A percentile compares a stretch with the other conserved stretches of the same genome.
Conservation (phyloP, 768 basidiomycete species). For the Amanita molliuscula region DNA sequence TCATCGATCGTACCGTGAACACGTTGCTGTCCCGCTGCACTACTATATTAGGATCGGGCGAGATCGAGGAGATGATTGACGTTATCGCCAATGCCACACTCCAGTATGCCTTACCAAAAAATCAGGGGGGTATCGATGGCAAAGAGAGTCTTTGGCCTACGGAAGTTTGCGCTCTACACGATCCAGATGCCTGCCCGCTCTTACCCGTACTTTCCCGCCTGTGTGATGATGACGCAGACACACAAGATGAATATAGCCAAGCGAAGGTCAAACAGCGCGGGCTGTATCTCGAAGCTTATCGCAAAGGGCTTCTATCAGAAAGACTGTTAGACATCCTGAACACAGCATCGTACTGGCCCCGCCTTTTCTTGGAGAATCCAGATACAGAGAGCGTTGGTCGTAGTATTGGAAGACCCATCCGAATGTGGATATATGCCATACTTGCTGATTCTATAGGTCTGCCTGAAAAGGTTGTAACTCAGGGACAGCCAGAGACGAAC, state of each 20-base stretch:
- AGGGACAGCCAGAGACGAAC: conserved; percentile 7
- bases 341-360: conserved; percentile 61
- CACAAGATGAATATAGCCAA: conserved; percentile 13
- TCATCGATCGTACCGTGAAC: conserved; percentile 60
- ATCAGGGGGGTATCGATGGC: conserved; percentile 29
- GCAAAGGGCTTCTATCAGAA: conserved; percentile 45
- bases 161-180: conserved; percentile 53
- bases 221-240: conserved; percentile 19
- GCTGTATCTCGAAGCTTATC: conserved; percentile 54
- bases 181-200: conserved; percentile 43
- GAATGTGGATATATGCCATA: conserved; percentile 57
- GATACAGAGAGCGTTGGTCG: conserved; percentile 58
- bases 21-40: conserved; percentile 40
- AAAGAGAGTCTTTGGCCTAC: conserved; percentile 41
- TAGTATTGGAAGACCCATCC: conserved; percentile 52
- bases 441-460: conserved; percentile 61
- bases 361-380: conserved; percentile 69
- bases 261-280: conserved; percentile 31
- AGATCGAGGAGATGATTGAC: conserved; percentile 55
- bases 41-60: conserved; percentile 44
- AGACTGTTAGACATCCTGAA: conserved; percentile 49
- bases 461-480: conserved; percentile 19
- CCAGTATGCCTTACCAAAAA: conserved; percentile 66
- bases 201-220: conserved; percentile 40
- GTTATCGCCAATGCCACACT: conserved; percentile 64